Conservation (phyloP, 345 rosid species). For the Physaria fendleri region DNA sequence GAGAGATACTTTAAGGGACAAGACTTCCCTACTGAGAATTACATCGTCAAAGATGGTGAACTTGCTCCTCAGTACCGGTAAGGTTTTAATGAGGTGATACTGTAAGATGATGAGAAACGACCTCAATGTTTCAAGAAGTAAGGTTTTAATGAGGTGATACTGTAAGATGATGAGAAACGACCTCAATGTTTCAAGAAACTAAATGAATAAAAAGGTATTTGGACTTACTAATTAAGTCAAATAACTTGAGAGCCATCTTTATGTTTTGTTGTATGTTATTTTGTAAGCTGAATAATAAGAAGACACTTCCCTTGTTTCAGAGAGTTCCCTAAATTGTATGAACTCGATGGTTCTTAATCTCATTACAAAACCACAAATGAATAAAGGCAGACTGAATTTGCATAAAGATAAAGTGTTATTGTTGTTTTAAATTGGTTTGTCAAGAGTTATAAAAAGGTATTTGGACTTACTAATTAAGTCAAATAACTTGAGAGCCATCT, state of each 20-base stretch:
- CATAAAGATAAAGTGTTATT: not conserved
- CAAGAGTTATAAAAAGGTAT: not conserved
- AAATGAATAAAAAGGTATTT: not conserved
- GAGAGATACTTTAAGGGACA: conserved; percentile 86
- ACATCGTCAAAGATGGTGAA: conserved; percentile 80
- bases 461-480: not conserved
- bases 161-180: not conserved
- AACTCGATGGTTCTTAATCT: not conserved
- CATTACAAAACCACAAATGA: not conserved
- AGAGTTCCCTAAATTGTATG: not conserved
- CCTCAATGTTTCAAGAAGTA: conserved; percentile 15
- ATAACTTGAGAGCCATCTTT: not conserved
- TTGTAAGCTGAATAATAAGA: not conserved
- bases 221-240: not conserved
- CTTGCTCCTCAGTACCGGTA: conserved; percentile 78
- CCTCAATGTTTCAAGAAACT: not conserved
- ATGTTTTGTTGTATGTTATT: not conserved
- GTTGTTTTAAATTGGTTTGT: not conserved
- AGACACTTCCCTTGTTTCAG: not conserved
- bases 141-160: conserved; percentile 3
- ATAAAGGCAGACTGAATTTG: not conserved
- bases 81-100: conserved; percentile 3
- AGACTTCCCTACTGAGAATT: conserved; percentile 67
- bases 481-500: not conserved
- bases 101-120: not conserved